A percentile compares a stretch with the other conserved stretches of the same genome.
phyloP scores from a whole-genome alignment of 2,329 filamentous ascomycete species.

The Claviceps africana region DNA sequence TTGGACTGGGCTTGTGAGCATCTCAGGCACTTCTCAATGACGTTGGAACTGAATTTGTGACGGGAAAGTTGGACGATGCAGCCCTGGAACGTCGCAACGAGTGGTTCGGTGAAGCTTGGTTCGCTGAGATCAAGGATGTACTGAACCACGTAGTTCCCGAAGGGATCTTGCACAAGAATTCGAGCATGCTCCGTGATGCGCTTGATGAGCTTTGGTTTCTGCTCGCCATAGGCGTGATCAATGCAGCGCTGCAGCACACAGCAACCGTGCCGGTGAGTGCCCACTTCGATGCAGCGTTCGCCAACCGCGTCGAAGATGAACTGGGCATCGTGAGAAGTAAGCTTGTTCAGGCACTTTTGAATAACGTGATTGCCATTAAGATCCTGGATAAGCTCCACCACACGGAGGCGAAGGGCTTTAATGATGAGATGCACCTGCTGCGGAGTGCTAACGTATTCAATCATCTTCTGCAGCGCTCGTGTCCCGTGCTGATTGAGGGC shows the following conservation, averaged over 20 bases:
- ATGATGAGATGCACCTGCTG: conserved; percentile 83
- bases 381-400: conserved; percentile 92
- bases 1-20: conserved; percentile 64
- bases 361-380: conserved; percentile 98
- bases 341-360: conserved; percentile 95
- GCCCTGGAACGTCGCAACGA: conserved; percentile 68
- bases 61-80: conserved; percentile 62
- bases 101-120: conserved; percentile 70
- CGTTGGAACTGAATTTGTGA: conserved; percentile 98
- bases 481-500: conserved; percentile 96
- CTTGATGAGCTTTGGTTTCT: conserved; percentile 75
- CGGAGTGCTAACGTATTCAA: conserved; percentile 80
- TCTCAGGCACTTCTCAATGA: conserved; percentile 91
- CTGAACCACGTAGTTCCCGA: conserved; percentile 97
- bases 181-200: conserved; percentile 84
- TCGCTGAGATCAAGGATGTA: conserved; percentile 96
- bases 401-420: conserved; percentile 63
- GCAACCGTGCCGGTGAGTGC: conserved; percentile 93
- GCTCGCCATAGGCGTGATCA: conserved; percentile 80
- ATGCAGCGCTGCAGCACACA: conserved; percentile 97
- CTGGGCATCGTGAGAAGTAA: conserved; percentile 68
- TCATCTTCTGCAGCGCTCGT: conserved; percentile 97
- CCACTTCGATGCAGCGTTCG: conserved; percentile 72
- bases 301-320: conserved; percentile 97
- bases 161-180: conserved; percentile 84